A percentile compares a stretch with the other conserved stretches of the same genome.
phyloP scores from a whole-genome alignment of 2,329 filamentous ascomycete species.

The Rachicladosporium sp. region DNA sequence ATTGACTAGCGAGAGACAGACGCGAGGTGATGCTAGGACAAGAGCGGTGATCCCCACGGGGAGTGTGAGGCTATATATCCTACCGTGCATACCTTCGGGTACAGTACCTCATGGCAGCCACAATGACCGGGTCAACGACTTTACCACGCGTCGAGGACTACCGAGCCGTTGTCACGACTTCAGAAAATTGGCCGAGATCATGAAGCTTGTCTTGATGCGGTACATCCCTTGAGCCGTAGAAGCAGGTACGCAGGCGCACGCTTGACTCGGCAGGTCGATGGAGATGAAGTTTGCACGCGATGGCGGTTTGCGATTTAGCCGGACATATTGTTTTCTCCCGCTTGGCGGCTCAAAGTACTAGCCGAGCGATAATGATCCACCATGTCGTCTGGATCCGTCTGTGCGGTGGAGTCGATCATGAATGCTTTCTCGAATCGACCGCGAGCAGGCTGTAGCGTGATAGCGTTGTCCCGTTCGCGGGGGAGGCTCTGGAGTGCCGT shows the following conservation, averaged over 20 bases:
- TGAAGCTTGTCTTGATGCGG: slow-evolving; percentile 2
- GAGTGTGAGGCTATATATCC: slow-evolving; percentile 1
- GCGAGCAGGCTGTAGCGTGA: no score
- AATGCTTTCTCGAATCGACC: no score
- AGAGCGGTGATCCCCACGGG: slow-evolving; percentile 3
- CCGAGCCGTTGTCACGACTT: slow-evolving; percentile 1
- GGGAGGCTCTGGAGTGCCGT: no score
- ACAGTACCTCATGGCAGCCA: neutral
- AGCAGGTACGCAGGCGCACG: slow-evolving; percentile 3
- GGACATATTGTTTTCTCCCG: slow-evolving; percentile 3
- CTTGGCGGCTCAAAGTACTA: slow-evolving; percentile 1
- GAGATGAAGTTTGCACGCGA: slow-evolving; percentile 1
- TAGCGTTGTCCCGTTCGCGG: no score
- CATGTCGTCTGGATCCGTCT: neutral
- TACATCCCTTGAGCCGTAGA: slow-evolving; percentile 6
- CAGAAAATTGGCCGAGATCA: slow-evolving; percentile 2
- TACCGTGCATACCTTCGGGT: neutral
- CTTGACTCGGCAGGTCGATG: slow-evolving; percentile 1
- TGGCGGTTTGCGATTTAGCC: slow-evolving; percentile 4
- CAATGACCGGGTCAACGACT: neutral
- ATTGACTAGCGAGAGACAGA: no score
- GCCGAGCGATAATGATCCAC: neutral
- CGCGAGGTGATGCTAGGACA: neutral
- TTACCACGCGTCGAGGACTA: neutral
- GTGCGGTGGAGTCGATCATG: no score